phyloP scores from a whole-genome alignment of 2,329 filamentous ascomycete genomes.

The Cercospora zeina region DNA sequence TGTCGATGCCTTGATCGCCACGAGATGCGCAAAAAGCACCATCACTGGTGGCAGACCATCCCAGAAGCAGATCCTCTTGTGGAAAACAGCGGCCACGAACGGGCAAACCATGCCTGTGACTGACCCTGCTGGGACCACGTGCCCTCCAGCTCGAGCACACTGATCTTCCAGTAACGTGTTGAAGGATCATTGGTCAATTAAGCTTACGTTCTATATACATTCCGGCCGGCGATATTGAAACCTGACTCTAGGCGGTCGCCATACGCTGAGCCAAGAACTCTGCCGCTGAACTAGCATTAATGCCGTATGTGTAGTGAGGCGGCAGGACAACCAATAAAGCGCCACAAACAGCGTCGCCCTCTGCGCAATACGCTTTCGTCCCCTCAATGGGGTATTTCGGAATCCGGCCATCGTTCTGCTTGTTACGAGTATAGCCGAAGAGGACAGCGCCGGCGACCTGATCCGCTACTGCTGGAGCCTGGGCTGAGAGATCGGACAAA shows the following conservation, averaged over 20 bases:
- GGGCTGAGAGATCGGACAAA: constrained; percentile 33
- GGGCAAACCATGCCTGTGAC: background rate
- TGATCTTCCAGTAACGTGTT: background rate
- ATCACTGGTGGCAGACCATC: constrained; percentile 20
- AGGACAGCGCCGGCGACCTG: constrained; percentile 43
- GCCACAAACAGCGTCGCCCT: constrained; percentile 39
- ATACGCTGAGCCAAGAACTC: constrained; percentile 12
- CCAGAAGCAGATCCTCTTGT: constrained; percentile 4
- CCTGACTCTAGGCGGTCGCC: background rate
- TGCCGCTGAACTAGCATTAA: constrained; percentile 7
- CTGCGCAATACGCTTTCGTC: constrained; percentile 41
- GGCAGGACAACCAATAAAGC: constrained; percentile 39
- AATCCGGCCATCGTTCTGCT: constrained; percentile 42
- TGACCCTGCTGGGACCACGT: background rate
- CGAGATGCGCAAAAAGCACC: constrained; percentile 20
- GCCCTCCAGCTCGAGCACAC: background rate
- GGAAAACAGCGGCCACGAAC: background rate
- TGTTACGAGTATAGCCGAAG: constrained; percentile 45
- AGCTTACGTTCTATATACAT: background rate
- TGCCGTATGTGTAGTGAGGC: constrained; percentile 38
- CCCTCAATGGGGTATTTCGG: constrained; percentile 38
- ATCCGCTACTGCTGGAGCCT: constrained; percentile 31
- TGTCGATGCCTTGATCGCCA: constrained; percentile 35
- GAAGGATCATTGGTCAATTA: background rate
- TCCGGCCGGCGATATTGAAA: background rate